These are phyloP conservation scores for Coemansia sp. DNA, from an alignment of 192 early-diverging fungal genomes.

Conservation along the genomic window DNA sequence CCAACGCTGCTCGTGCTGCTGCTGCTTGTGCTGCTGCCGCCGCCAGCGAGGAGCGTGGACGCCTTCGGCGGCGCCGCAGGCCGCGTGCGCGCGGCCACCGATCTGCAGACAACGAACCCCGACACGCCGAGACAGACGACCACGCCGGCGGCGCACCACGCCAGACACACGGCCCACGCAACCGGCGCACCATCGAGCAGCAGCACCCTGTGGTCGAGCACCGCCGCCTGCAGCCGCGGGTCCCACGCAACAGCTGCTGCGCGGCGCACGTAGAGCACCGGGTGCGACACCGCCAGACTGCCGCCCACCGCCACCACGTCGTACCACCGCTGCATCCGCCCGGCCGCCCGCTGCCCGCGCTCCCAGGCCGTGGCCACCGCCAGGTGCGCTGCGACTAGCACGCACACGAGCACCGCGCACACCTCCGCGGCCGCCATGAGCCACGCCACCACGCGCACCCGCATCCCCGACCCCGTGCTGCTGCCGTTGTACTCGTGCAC, in stretches of 20 bases:
- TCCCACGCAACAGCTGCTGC: conserved; percentile 12
- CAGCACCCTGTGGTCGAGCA: conserved; percentile 3
- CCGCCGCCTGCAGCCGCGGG: background rate
- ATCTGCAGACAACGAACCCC: background rate
- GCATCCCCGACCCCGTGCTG: background rate
- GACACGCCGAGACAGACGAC: conserved; percentile 1
- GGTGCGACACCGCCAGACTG: conserved; percentile 16
- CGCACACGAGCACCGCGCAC: conserved; percentile 2
- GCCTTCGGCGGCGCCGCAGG: background rate
- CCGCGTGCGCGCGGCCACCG: background rate
- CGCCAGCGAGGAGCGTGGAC: background rate
- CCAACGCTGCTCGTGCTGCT: background rate
- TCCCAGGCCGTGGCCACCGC: conserved; percentile 12
- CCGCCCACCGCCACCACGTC: background rate
- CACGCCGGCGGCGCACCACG: conserved; percentile 2
- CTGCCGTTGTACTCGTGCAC: background rate
- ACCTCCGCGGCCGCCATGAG: conserved; percentile 8
- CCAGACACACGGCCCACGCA: conserved; percentile 13
- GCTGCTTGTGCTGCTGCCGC: background rate
- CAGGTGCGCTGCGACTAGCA: conserved; percentile 2
- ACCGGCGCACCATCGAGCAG: conserved; percentile 1
- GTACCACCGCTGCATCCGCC: conserved; percentile 16
- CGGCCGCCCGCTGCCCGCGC: background rate
- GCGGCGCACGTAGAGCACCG: conserved; percentile 19
- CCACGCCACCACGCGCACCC: conserved; percentile 18